phyloP scores from a whole-genome alignment of 2,329 filamentous ascomycete genomes.

The Pseudopyrenochaeta lycopersici region DNA sequence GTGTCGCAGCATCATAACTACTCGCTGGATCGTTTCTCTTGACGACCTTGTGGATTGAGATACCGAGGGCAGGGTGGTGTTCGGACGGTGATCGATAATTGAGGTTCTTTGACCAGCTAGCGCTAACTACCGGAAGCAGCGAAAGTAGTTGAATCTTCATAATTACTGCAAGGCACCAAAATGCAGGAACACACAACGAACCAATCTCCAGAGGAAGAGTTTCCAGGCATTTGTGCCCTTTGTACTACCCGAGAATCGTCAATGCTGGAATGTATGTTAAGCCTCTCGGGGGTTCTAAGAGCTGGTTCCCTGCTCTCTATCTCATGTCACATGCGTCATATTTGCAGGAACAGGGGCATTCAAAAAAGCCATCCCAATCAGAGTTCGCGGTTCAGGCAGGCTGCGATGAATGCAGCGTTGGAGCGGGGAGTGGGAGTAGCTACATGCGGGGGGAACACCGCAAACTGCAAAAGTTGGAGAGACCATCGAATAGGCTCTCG shows the following conservation, averaged over 20 bases:
- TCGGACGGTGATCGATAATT: constrained; percentile 75
- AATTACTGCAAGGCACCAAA: constrained; percentile 10
- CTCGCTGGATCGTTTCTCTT: constrained; percentile 56
- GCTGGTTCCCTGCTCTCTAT: constrained; percentile 6
- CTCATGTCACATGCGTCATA: constrained; percentile 26
- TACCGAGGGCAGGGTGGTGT: constrained; percentile 69
- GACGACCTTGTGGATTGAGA: constrained; percentile 70
- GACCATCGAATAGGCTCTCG: not conserved
- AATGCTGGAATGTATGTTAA: constrained; percentile 1
- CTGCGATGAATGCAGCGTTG: constrained; percentile 11
- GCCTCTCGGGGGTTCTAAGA: constrained; percentile 2
- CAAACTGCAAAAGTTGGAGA: constrained; percentile 9
- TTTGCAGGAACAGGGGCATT: constrained; percentile 25
- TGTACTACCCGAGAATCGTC: constrained; percentile 23
- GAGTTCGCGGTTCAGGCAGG: constrained; percentile 21
- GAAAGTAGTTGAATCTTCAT: constrained; percentile 39
- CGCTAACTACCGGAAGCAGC: constrained; percentile 24
- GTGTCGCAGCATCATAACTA: constrained; percentile 26
- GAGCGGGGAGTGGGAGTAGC: constrained; percentile 7
- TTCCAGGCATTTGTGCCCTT: constrained; percentile 21
- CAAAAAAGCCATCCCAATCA: constrained; percentile 27
- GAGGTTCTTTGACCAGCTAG: constrained; percentile 60
- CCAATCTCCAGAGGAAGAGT: constrained; percentile 3
- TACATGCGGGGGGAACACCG: constrained; percentile 4
- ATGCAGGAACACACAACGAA: not conserved